Percentiles rank a stretch among this genome's conserved stretches.
phyloP scores from a whole-genome alignment of 805 yeast species.

The Kuraishia ogatae region DNA sequence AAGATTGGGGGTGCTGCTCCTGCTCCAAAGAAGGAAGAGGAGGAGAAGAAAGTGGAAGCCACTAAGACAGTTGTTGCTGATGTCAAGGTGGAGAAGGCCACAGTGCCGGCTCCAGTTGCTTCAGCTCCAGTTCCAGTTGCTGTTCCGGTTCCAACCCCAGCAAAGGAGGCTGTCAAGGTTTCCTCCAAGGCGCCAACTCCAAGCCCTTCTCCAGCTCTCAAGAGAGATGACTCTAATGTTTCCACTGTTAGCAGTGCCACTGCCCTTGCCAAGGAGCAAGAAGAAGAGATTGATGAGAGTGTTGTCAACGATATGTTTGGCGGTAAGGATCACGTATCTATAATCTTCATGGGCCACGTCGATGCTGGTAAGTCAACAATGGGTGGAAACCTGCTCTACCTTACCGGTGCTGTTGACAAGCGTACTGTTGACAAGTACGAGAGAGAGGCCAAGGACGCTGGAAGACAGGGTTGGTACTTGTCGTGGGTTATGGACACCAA shows the following conservation, averaged over 20 bases:
- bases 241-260: conserved; percentile 37
- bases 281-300: conserved; percentile 77
- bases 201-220: conserved; percentile 11
- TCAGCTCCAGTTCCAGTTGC: neutral
- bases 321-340: conserved; percentile 94
- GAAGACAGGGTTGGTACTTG: conserved; percentile 99
- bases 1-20: conserved; percentile 36
- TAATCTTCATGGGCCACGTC: conserved; percentile 98
- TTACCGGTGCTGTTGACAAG: conserved; percentile 97
- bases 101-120: conserved; percentile 9
- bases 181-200: conserved; percentile 10
- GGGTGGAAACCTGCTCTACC: conserved; percentile 93
- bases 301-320: conserved; percentile 91
- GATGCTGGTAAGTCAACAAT: conserved; percentile 99
- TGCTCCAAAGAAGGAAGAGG: conserved; percentile 21
- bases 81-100: conserved; percentile 16
- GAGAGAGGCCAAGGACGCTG: conserved; percentile 98
- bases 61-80: conserved; percentile 14
- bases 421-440: conserved; percentile 98
- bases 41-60: conserved; percentile 16
- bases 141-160: conserved; percentile 5
- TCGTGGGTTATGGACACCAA: conserved; percentile 99
- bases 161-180: conserved; percentile 11
- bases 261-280: conserved; percentile 48
- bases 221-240: conserved; percentile 12